Base-by-base conservation (phyloP, 768 basidiomycete genomes). In the Amanita phalloides region DNA sequence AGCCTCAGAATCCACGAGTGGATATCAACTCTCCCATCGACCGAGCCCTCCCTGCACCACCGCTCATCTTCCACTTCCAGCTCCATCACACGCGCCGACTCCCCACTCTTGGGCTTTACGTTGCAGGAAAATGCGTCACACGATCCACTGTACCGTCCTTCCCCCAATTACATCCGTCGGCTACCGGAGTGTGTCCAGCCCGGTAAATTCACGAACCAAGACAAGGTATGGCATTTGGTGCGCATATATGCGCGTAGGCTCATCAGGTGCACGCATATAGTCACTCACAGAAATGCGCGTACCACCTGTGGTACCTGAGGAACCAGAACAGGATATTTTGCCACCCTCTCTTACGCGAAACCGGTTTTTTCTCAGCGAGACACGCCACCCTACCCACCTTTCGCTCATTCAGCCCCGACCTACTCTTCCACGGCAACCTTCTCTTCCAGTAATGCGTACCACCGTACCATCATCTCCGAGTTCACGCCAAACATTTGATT, bases 31-130 rank as follows among this genome's bases (percentile, higher is more conserved):
- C 7, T 52, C 10, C 44, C 26, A 6, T 14, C 51, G 3, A 28
- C 5, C 14, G 33, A 30, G 17, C 41, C 21, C 30, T 20, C 21
- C 30, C 33, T 36, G 13, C 43, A 45, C 20, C 26, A 44, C 2
- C 42, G 38, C 17, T 44, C 42, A 3, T 25, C 41, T n/a, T 49
- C 48, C 7, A 30, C 13, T 14, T 4, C 28, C 3, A 28, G 32
- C 7, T 49, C 48, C n/a, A 30, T 35, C n/a, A 26, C 10, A 14
- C 53, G 53, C 28, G 45, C 46, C 7, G 53, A 53, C 28, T 53
- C 53, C n/a, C 53, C 53, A 7, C 35, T 53, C 4, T 46, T 53
- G 17, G 53, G 53, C 3, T 53, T 53, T 30, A 37, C 51, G 7
- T 7, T 7, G 14, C 44, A 47, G 9, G 53, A 53, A 42, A 48